Base-by-base conservation (phyloP, 768 basidiomycete genomes). In the Pilatotrama ljubarskyi region DNA sequence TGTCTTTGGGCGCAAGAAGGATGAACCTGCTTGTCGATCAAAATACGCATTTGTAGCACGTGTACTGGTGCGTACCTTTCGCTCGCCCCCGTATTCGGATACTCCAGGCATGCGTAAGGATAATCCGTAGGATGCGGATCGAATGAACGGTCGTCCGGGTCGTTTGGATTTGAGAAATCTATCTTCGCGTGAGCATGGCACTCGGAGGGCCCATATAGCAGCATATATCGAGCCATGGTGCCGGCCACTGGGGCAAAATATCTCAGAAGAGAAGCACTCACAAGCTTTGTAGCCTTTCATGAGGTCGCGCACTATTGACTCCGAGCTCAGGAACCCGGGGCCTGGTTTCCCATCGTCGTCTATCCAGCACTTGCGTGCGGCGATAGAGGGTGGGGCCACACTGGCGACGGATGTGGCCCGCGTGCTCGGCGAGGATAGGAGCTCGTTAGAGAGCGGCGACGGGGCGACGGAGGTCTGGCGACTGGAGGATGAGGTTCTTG, bases 1-100 rank as follows among this genome's bases (percentile, higher is more conserved):
- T 85, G 77, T 94, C 91, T 67, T 86, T 90, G 29, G 92, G 92
- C 43, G 81, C 84, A 52, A 93, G 80, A 59, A 93, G 79, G 62
- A 90, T 81, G 75, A 85, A 93, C 70, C 90, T 92, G 57, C 13
- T 25, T 36, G 35, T 9, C 26, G 58, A 18, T 54, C 32, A 42
- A 55, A 29, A 49, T 24, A 20, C 42, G 46, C n/a, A 37, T 35
- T 15, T 20, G 1, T 7, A 6, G 38, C 14, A 15, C n/a, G 9
- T 40, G 54, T 11, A 53, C 51, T 24, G 58, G 73, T 55, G n/a
- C n/a, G n/a, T 56, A 92, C 91, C 79, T 80, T 78, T 93, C 91
- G 55, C 76, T 76, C 44, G 90, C 86, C 55, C 79, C 74, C 25
- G 72, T 80, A 71, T 90, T 92, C 22, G 91, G 91, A 69, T 91